Percentiles rank a stretch among this genome's conserved stretches.
Conservation (phyloP, 805 yeast genomes). For the Lipomyces oligophaga region DNA sequence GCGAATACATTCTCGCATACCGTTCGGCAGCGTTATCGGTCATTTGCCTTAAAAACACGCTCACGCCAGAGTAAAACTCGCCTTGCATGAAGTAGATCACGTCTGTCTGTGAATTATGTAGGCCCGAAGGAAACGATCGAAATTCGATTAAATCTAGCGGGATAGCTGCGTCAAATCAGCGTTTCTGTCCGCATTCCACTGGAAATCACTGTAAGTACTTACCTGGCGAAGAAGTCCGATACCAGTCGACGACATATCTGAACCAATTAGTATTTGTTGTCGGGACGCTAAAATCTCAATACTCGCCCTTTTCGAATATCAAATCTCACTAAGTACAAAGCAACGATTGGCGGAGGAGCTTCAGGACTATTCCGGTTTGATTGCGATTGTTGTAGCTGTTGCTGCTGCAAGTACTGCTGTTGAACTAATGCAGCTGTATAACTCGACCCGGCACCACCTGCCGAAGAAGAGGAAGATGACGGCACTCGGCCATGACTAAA, state of each 20-base stretch:
- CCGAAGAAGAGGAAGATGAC: too few species aligned
- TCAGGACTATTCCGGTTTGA: too few species aligned
- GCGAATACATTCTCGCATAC: constrained; percentile 48
- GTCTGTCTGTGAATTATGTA: constrained; percentile 52
- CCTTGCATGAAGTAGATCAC: constrained; percentile 51
- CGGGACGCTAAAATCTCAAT: constrained; percentile 43
- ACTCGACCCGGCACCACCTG: too few species aligned
- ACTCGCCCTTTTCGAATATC: constrained; percentile 48
- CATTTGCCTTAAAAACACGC: constrained; percentile 49
- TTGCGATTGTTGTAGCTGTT: too few species aligned
- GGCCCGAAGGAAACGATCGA: constrained; percentile 65
- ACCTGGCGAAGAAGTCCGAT: constrained; percentile 30
- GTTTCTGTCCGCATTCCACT: neutral
- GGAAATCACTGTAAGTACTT: constrained; percentile 1
- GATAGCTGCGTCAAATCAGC: constrained; percentile 1
- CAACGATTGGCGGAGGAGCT: constrained; percentile 30
- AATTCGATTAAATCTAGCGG: constrained; percentile 51
- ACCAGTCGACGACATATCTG: constrained; percentile 26
- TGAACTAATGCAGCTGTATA: too few species aligned
- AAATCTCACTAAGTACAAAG: constrained; percentile 50
- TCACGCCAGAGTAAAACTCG: constrained; percentile 42
- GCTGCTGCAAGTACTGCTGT: too few species aligned
- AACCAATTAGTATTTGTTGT: neutral
- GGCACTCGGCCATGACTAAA: too few species aligned
- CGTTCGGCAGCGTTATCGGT: constrained; percentile 32